Evolutionary conservation across 2,329 filamentous ascomycete genomes (phyloP).

Genomic region (Fusarium drepaniforme): DNA sequence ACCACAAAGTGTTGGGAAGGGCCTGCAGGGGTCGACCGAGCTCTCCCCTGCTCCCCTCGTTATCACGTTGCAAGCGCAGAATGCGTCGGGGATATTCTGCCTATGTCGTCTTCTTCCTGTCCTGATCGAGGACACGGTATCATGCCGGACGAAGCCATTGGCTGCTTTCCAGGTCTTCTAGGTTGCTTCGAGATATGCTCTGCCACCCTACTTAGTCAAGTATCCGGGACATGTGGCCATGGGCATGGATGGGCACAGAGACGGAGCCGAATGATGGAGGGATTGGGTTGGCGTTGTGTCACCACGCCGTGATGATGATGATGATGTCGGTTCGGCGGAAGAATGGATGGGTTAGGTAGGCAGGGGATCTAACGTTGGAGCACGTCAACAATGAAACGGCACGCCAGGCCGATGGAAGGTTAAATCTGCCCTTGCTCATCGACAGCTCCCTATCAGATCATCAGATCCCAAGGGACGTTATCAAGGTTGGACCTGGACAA

Average conservation of each 20-base stretch:
- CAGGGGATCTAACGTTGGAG: conserved; percentile 14
- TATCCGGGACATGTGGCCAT: neutral
- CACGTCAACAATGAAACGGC: conserved; percentile 28
- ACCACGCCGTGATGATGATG: conserved; percentile 29
- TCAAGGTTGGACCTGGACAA: neutral
- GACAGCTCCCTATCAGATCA: neutral
- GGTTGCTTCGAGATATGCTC: neutral
- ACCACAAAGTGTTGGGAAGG: conserved; percentile 1
- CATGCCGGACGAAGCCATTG: neutral
- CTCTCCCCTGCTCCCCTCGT: neutral
- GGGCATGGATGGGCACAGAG: neutral
- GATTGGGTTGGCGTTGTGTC: conserved; percentile 17
- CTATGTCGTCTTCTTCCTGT: conserved; percentile 4
- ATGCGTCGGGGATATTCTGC: conserved; percentile 5
- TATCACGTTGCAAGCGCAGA: conserved; percentile 2
- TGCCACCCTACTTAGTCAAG: neutral
- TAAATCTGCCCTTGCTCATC: conserved; percentile 11
- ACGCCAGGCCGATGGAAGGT: conserved; percentile 16
- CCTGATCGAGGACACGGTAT: conserved; percentile 6
- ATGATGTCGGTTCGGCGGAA: conserved; percentile 5
- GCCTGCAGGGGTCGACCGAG: neutral
- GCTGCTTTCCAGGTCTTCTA: neutral
- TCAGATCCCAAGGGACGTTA: neutral
- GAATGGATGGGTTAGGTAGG: conserved; percentile 2
- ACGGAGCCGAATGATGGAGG: neutral